These are phyloP conservation scores for Lentinula novae-zelandiae DNA, from an alignment of 1,284 basidiomycete species.

Conservation along the genomic window DNA sequence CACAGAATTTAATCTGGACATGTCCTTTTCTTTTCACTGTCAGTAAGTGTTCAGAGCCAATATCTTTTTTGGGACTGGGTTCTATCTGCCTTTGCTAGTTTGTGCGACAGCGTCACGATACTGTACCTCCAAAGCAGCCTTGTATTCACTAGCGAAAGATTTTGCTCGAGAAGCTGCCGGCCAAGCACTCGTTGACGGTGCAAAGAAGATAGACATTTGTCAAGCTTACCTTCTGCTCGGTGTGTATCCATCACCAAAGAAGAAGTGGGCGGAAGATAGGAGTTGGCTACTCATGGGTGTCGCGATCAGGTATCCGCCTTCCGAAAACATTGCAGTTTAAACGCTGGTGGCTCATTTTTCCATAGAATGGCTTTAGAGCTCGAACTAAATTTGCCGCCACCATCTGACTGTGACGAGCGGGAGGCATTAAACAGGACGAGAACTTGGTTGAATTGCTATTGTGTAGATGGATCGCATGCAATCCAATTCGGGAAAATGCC, in stretches of 20 bases:
- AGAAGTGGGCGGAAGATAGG: constrained; percentile 52
- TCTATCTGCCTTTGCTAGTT: constrained; percentile 29
- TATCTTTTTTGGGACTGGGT: not conserved
- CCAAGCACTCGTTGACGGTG: constrained; percentile 44
- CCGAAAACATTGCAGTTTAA: constrained; percentile 41
- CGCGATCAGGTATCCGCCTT: constrained; percentile 43
- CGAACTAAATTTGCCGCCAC: constrained; percentile 42
- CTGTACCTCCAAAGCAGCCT: constrained; percentile 43
- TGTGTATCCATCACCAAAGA: constrained; percentile 53
- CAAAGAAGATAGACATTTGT: constrained; percentile 49
- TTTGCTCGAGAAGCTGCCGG: constrained; percentile 51
- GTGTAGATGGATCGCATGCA: constrained; percentile 58
- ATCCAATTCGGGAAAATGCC: constrained; percentile 66
- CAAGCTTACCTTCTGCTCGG: constrained; percentile 52
- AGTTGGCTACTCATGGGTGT: constrained; percentile 58
- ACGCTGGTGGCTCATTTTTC: constrained; percentile 19
- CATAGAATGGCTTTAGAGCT: constrained; percentile 50
- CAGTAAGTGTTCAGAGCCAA: constrained; percentile 37
- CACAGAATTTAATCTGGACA: constrained; percentile 43
- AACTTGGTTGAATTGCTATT: constrained; percentile 68
- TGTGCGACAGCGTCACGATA: constrained; percentile 51
- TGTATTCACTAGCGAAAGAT: constrained; percentile 47
- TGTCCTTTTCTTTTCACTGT: constrained; percentile 59
- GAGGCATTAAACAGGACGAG: constrained; percentile 50
- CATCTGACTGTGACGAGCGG: constrained; percentile 31